Base-by-base conservation (phyloP, 2,329 filamentous ascomycete species). In the Alternaria conjuncta region DNA sequence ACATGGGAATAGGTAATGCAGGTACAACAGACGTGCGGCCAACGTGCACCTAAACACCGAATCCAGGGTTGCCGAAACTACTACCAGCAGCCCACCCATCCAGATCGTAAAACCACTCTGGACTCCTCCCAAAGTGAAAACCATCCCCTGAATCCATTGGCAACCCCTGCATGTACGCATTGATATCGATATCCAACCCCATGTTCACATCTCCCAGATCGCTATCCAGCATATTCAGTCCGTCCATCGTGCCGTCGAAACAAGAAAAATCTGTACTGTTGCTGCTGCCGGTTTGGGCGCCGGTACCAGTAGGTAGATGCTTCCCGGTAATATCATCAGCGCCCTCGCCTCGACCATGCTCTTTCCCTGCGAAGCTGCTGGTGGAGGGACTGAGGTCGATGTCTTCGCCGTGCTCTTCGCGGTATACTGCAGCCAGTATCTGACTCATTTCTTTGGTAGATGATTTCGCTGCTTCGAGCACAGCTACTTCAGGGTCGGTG, bases 391-490 rank as follows among this genome's bases (percentile, higher is more conserved):
- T 51, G 15, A 73, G 56, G 45, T 74, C 68, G 25, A 75, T 73
- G 4, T 70, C 59, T n/a, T 66, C 64, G 18, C 70, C 67, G 30
- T 71, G 56, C 53, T 75, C 73, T 11, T 68, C 65, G 8, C 60
- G 54, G 45, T 70, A 75, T 2, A 68, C 71, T 8, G 63, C 46
- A 6, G 61, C 57, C 44, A 77, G 68, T 13, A 74, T 55, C 8
- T 47, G 10, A 5, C 60, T 57, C 11, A 63, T 65, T 13, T 71
- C 64, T n/a, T 15, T 43, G 5, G 73, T 61, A 1, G 60, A 56
- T 6, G 25, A 32, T 44, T 69, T 73, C 4, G 73, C 73, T 36
- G 71, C 69, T 20, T 61, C 63, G 0, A 75, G 63, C 0, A 75
- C 68, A 12, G 65, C 69, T 5, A 13, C 54, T 18, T 74, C 69